A percentile compares a stretch with the other conserved stretches of the same genome.
These are phyloP conservation scores for Emergomyces orientalis DNA, from an alignment of 2,329 filamentous ascomycete genomes.

Conservation along the genomic window DNA sequence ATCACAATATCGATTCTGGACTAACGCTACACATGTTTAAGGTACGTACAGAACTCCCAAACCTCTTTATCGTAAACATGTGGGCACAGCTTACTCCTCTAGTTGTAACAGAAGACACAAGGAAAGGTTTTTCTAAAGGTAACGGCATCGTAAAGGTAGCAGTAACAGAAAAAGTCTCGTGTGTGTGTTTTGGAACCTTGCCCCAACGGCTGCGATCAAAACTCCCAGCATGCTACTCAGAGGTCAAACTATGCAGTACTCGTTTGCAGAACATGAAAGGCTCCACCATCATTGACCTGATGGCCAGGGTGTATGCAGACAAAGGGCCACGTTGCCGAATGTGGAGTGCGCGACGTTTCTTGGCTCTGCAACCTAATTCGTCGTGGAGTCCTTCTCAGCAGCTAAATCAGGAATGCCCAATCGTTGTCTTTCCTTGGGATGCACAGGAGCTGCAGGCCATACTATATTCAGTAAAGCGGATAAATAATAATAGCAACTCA, in stretches of 20 bases:
- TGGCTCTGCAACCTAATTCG: not conserved
- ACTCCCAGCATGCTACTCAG: not conserved
- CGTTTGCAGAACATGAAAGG: not conserved
- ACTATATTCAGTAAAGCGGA: not conserved
- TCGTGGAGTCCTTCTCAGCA: not conserved
- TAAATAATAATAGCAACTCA: conserved; percentile 5
- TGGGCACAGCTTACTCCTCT: not conserved
- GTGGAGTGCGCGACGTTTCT: not conserved
- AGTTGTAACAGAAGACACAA: not conserved
- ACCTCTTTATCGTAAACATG: not conserved
- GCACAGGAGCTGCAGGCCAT: not conserved
- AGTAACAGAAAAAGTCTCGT: not conserved
- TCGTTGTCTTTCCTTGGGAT: not conserved
- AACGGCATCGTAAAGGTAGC: not conserved
- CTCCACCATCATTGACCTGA: not conserved
- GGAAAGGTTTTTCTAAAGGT: not conserved
- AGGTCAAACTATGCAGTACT: not conserved
- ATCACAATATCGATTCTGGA: no score
- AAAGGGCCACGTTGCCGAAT: conserved; percentile 1
- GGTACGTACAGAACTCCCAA: not conserved
- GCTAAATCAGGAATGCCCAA: not conserved
- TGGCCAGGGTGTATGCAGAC: not conserved
- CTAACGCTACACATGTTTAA: not conserved
- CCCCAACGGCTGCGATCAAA: not conserved
- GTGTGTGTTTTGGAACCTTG: not conserved